These are phyloP conservation scores for Brachypodium distachyon DNA, from an alignment of 202 grass and related monocot species.

Conservation along the genomic window DNA sequence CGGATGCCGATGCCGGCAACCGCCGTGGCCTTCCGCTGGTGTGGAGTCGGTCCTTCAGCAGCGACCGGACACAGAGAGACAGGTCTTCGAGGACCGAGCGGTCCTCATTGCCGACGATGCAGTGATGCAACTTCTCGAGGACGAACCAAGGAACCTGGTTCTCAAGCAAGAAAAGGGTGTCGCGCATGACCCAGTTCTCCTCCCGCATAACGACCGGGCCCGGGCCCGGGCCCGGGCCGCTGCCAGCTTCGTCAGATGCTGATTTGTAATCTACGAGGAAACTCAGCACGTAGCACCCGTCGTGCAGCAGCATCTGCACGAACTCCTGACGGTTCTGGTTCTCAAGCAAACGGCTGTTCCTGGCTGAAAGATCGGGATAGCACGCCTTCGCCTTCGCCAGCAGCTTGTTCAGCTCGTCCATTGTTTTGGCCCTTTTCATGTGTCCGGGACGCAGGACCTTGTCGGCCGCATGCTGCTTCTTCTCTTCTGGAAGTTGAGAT, in stretches of 20 bases:
- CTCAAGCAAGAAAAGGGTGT: not conserved
- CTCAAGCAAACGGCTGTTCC: too few species aligned
- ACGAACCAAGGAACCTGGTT: conserved; percentile 1
- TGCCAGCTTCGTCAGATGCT: too few species aligned
- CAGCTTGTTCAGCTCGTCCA: too few species aligned
- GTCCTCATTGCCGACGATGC: not conserved
- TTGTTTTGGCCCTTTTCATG: too few species aligned
- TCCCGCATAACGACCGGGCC: not conserved
- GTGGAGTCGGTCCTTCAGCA: not conserved
- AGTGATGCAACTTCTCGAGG: not conserved
- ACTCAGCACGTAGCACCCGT: not conserved
- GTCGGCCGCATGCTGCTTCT: too few species aligned
- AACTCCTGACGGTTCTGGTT: too few species aligned
- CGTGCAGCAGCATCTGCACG: not conserved
- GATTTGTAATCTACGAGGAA: not conserved
- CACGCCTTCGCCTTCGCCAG: too few species aligned
- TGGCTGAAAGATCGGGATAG: too few species aligned
- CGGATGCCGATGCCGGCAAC: not conserved
- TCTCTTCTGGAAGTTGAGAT: too few species aligned
- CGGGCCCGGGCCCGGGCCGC: too few species aligned
- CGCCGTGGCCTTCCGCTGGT: not conserved
- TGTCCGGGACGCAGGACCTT: too few species aligned
- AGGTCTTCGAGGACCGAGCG: not conserved
- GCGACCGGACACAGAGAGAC: not conserved
- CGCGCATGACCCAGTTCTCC: too few species aligned